Evolutionary conservation across 352 stramenopile genomes (phyloP).

Genomic region (Albugo laibachii): DNA sequence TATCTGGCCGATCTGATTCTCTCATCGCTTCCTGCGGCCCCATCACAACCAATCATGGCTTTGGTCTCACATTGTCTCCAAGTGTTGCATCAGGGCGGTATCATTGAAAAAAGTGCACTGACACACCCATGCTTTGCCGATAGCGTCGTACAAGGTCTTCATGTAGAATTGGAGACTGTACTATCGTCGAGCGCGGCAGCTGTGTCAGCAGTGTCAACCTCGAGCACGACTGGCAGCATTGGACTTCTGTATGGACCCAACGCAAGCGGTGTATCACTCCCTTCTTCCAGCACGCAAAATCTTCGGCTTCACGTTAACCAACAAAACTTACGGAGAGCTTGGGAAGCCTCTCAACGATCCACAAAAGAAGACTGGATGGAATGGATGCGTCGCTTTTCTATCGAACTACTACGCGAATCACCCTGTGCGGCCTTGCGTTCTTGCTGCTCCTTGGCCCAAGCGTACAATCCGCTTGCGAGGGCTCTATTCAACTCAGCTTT

Average conservation of each 20-base stretch:
- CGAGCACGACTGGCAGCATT: slow-evolving; percentile 7
- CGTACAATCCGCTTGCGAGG: slow-evolving; percentile 91
- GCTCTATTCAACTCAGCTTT: slow-evolving; percentile 97
- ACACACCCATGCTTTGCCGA: slow-evolving; percentile 27
- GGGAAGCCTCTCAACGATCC: slow-evolving; percentile 87
- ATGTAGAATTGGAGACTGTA: slow-evolving; percentile 9
- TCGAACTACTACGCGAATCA: slow-evolving; percentile 93
- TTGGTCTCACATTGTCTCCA: too few species aligned
- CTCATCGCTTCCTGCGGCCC: slow-evolving; percentile 14
- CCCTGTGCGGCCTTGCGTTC: slow-evolving; percentile 86
- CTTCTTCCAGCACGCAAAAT: slow-evolving; percentile 21
- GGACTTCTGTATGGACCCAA: slow-evolving; percentile 4
- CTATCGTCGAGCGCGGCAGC: neutral
- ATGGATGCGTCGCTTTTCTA: slow-evolving; percentile 93
- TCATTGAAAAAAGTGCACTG: slow-evolving; percentile 25
- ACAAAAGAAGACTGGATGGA: slow-evolving; percentile 91
- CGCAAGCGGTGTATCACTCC: slow-evolving; percentile 11
- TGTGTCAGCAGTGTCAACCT: slow-evolving; percentile 7
- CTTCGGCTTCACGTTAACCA: slow-evolving; percentile 83
- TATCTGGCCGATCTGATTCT: slow-evolving; percentile 50
- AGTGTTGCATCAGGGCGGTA: slow-evolving; percentile 14
- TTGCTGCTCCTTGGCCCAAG: slow-evolving; percentile 86
- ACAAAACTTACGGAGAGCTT: slow-evolving; percentile 81
- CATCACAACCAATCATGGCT: neutral
- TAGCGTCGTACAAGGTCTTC: slow-evolving; percentile 18